A percentile compares a stretch with the other conserved stretches of the same genome.
Evolutionary conservation across 129 eudicot species (phyloP).

Genomic region (Calendula officinalis): DNA sequence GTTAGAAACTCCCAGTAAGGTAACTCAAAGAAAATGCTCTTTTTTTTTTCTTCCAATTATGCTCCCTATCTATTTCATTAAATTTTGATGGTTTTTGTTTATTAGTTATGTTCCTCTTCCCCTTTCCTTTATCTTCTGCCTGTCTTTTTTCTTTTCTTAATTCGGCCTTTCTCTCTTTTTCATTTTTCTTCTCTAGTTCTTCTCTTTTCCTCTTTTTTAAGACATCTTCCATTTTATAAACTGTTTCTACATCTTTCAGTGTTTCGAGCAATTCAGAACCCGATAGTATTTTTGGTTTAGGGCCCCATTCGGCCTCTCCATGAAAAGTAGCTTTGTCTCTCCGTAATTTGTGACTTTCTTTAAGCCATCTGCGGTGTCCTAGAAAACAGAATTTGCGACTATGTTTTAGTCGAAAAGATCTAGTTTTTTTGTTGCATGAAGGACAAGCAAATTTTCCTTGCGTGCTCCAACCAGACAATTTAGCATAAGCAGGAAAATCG

Average conservation of each 20-base stretch:
- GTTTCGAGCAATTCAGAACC: slow-evolving; percentile 3
- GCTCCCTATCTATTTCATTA: neutral
- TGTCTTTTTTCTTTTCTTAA: slow-evolving; percentile 6
- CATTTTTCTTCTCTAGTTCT: neutral
- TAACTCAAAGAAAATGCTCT: slow-evolving; percentile 16
- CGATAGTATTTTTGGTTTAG: neutral
- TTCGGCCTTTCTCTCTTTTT: slow-evolving; percentile 1
- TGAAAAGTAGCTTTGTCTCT: slow-evolving; percentile 7
- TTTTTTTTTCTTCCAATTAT: slow-evolving; percentile 18
- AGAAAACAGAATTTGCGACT: slow-evolving; percentile 1
- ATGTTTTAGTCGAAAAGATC: slow-evolving; percentile 5
- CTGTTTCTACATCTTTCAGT: slow-evolving; percentile 6
- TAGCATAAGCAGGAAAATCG: slow-evolving; percentile 18
- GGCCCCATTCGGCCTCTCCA: neutral
- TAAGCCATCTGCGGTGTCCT: slow-evolving; percentile 15
- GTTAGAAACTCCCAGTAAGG: slow-evolving; percentile 16
- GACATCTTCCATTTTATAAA: slow-evolving; percentile 12
- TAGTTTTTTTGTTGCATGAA: neutral
- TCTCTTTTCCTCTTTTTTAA: slow-evolving; percentile 2
- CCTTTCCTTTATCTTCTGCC: slow-evolving; percentile 1
- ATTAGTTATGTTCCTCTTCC: neutral
- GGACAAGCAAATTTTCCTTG: slow-evolving; percentile 18
- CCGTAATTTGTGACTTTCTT: slow-evolving; percentile 11
- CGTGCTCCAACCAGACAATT: slow-evolving; percentile 23
- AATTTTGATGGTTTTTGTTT: neutral